Evolutionary conservation across 495 filamentous ascomycete species (phyloP), one percentile per base, ranked within the genome.

Genomic region (Penicillium canescens): DNA sequence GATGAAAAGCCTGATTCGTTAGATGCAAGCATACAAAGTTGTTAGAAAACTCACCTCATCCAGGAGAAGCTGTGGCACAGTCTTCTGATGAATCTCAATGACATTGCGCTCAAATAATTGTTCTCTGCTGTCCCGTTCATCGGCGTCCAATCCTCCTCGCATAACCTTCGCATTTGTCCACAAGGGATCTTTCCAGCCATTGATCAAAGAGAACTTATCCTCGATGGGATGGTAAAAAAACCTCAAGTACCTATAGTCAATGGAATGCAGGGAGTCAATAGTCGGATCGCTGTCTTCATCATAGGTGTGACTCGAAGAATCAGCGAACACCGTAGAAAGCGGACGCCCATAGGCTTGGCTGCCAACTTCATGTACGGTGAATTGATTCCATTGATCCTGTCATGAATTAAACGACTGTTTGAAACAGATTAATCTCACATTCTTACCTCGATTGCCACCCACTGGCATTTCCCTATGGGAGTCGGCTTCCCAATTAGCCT

Each of bases 371-470:
- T 92, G 82, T 23, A 94, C 79, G 5, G 78, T 76, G 68, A 96
- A 89, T 70, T 96, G 92, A 35, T 88, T 89, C 92, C 94, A 97
- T 82, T 96, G 91, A 61, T 98, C 96, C 83, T 83, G 55, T 50
- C 23, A 16, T 10, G 7, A 11, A 53, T 65, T 39, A 65, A 50
- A 42, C 45, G 26, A 41, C 65, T 63, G 60, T 52, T 51, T 34
- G 41, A 23, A 33, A 16, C 8, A 33, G 4, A 39, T 5, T 21
- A 20, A 13, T 16, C 3, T 54, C 24, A 34, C 20, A 24, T 42
- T 54, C 77, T 65, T 59, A 80, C 87, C 79, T 93, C 95, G 60
- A 96, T 80, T 33, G 93, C 93, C 45, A 96, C 88, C 94, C 95
- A 99, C 46, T 85, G 72, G 61, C 90, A 92, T 34, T 88, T 83